phyloP scores from a whole-genome alignment of 2,329 filamentous ascomycete genomes.

The Monilinia polystroma region DNA sequence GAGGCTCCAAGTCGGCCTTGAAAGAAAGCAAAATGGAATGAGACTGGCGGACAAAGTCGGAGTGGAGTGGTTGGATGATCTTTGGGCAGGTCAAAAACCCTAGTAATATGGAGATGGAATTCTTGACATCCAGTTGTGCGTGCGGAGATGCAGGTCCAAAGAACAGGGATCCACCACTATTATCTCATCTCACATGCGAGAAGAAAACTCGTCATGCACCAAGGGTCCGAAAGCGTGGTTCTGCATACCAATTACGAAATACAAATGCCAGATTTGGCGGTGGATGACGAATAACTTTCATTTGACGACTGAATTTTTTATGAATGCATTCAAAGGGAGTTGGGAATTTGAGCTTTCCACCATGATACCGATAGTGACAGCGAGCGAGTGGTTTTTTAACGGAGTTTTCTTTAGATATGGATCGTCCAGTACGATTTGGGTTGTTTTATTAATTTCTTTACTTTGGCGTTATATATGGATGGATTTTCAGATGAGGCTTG shows the following conservation, averaged over 20 bases:
- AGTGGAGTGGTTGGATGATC: slow-evolving; percentile 12
- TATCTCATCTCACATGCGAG: slow-evolving; percentile 15
- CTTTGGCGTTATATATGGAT: background rate
- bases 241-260: slow-evolving; percentile 17
- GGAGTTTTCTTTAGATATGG: slow-evolving; percentile 15
- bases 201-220: slow-evolving; percentile 18
- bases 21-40: background rate
- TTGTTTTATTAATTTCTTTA: slow-evolving; percentile 5
- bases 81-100: slow-evolving; percentile 7
- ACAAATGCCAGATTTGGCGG: slow-evolving; percentile 9
- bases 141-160: slow-evolving; percentile 15
- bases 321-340: slow-evolving; percentile 10
- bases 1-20: background rate
- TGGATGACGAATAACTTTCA: slow-evolving; percentile 1
- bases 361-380: slow-evolving; percentile 8
- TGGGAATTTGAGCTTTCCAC: slow-evolving; percentile 7
- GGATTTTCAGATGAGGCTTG: slow-evolving; percentile 1
- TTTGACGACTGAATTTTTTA: slow-evolving; percentile 13
- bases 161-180: slow-evolving; percentile 7
- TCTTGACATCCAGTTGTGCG: slow-evolving; percentile 7
- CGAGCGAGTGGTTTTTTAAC: background rate
- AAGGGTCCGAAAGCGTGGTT: slow-evolving; percentile 18
- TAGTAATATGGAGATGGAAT: slow-evolving; percentile 9
- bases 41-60: slow-evolving; percentile 7
- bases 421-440: slow-evolving; percentile 12